Conservation (phyloP, 805 yeast species). For the Pichia gijzeniarum region DNA sequence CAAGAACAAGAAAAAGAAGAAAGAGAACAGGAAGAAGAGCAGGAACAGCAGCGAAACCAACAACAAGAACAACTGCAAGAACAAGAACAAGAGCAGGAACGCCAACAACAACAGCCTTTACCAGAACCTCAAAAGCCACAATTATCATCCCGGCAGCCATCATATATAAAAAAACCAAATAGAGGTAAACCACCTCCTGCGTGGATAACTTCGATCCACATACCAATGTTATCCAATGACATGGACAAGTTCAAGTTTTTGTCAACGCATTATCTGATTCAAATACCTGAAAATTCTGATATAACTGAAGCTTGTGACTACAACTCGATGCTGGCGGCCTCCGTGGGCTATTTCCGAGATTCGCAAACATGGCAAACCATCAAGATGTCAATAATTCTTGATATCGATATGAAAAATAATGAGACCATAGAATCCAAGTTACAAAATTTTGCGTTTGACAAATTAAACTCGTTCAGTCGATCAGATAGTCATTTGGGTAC, state of each 20-base stretch:
- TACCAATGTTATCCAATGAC: conserved; percentile 40
- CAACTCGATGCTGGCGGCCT: conserved; percentile 52
- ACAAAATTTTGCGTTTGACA: conserved; percentile 11
- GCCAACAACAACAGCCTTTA: too few relatives aligned
- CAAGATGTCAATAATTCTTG: conserved; percentile 40
- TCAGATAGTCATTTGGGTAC: conserved; percentile 18
- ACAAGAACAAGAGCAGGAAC: too few relatives aligned
- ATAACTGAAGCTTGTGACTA: conserved; percentile 48
- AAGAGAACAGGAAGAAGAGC: too few relatives aligned
- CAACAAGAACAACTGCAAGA: too few relatives aligned
- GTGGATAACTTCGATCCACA: conserved; percentile 35
- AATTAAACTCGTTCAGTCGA: conserved; percentile 17
- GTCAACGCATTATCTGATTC: conserved; percentile 41
- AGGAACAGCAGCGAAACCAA: too few relatives aligned
- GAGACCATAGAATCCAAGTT: conserved; percentile 13
- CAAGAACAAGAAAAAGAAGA: too few relatives aligned
- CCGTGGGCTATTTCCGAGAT: conserved; percentile 45
- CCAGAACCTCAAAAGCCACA: conserved; percentile 13
- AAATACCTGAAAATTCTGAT: conserved; percentile 42
- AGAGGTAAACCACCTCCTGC: conserved; percentile 18
- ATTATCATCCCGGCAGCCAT: conserved; percentile 14
- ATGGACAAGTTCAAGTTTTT: conserved; percentile 40
- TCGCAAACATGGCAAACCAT: conserved; percentile 60
- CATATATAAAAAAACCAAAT: conserved; percentile 11
- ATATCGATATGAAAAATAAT: conserved; percentile 10